Evolutionary conservation across 2,329 filamentous ascomycete species (phyloP).

Genomic region (Trichoderma koningii): DNA sequence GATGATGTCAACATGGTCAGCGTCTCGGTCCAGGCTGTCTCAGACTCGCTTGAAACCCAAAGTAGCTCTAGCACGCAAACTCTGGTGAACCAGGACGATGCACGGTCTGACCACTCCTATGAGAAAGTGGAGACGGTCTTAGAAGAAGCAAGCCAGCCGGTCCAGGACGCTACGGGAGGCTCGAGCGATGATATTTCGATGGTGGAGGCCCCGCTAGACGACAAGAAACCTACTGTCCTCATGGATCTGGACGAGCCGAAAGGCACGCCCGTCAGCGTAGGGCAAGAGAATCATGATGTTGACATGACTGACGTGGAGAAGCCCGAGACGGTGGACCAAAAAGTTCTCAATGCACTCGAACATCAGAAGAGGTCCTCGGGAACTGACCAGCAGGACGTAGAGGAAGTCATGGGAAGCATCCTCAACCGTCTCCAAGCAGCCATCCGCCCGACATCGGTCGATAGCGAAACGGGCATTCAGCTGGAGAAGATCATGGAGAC

Average conservation of each 20-base stretch:
- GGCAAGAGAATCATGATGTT: slow-evolving; percentile 31
- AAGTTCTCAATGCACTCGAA: slow-evolving; percentile 49
- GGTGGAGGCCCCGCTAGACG: slow-evolving; percentile 24
- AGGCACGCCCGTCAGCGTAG: neutral
- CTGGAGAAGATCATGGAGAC: slow-evolving; percentile 75
- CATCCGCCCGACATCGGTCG: slow-evolving; percentile 70
- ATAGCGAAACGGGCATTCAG: slow-evolving; percentile 69
- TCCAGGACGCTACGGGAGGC: slow-evolving; percentile 2
- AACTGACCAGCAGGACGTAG: slow-evolving; percentile 86
- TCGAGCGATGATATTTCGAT: slow-evolving; percentile 32
- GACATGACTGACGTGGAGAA: slow-evolving; percentile 40
- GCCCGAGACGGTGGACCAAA: slow-evolving; percentile 47
- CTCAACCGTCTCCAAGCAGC: slow-evolving; percentile 89
- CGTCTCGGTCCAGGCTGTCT: slow-evolving; percentile 37
- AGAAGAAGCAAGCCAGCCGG: slow-evolving; percentile 30
- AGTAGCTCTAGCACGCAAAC: slow-evolving; percentile 57
- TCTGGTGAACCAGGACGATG: slow-evolving; percentile 49
- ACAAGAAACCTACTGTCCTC: neutral
- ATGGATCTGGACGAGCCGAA: slow-evolving; percentile 3
- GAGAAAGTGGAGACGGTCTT: slow-evolving; percentile 38
- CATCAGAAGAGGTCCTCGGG: slow-evolving; percentile 51
- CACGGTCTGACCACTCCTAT: slow-evolving; percentile 41
- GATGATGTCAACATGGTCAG: slow-evolving; percentile 43
- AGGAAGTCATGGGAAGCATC: slow-evolving; percentile 91
- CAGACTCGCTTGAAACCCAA: slow-evolving; percentile 42